Percentiles rank a stretch among this genome's conserved stretches.
phyloP scores from a whole-genome alignment of 345 rosid species.

The Eucalyptus decipiens region DNA sequence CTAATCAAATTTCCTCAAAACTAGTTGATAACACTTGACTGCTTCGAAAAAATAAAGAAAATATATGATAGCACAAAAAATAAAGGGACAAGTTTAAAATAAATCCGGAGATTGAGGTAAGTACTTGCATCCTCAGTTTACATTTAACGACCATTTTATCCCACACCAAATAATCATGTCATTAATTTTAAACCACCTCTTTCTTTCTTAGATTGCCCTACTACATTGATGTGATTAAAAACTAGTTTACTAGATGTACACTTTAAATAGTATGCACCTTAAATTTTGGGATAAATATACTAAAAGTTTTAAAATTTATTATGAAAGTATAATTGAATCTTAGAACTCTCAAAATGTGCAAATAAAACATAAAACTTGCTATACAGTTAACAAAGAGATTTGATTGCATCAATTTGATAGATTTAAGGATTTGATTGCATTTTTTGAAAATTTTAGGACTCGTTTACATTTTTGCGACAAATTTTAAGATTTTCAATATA shows the following conservation, averaged over 20 bases:
- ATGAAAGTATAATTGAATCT: no score
- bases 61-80: background rate
- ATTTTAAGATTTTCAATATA: no score
- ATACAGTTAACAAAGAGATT: no score
- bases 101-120: background rate
- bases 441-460: background rate
- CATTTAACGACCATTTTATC: background rate
- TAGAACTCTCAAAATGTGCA: no score
- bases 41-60: background rate
- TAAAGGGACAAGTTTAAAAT: background rate
- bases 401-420: no score
- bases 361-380: no score
- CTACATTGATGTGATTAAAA: background rate
- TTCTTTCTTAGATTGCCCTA: background rate
- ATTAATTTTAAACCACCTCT: background rate
- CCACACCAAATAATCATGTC: background rate
- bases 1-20: background rate
- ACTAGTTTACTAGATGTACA: background rate
- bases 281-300: background rate
- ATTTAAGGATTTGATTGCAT: no score
- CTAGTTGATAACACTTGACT: background rate
- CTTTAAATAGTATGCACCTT: background rate
- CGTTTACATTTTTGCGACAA: rapidly evolving
- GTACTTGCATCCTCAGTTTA: background rate
- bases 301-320: no score